Base-by-base conservation (phyloP, 2,329 filamentous ascomycete species). In the Thelonectria rubi region DNA sequence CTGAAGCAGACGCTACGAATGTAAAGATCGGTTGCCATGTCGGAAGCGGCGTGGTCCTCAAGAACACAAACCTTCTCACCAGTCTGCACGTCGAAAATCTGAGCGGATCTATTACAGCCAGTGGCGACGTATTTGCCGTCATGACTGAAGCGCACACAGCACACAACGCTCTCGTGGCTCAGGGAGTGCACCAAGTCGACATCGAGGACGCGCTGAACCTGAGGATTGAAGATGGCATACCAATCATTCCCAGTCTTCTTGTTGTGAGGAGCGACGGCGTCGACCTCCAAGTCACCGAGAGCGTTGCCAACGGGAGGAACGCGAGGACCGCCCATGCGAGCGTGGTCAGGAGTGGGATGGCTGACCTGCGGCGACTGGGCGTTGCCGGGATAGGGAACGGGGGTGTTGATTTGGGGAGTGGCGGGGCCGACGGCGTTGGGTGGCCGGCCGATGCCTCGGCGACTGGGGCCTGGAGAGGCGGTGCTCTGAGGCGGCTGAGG, bases 1-100 rank as follows among this genome's bases (percentile, higher is more conserved):
- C 94, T 98, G 84, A 99, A 99, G 84, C 95, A 99, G 56, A 99
- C 95, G 73, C 94, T 98, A 71, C 95, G 85, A 71, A 99, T 99
- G 78, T 98, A 99, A 32, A 99, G 83, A 78, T 99, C 95, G 26
- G 94, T 94, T 56, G 91, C 90, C 70, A 94, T 89, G 68, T 96
- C 93, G 10, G 72, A 69, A 47, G 93, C 92, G 47, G 85, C 90
- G 70, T 94, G 91, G 72, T 99, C 95, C 77, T 97, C 93, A 34
- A 98, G 83, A 61, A 95, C 90, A 68, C 92, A 95, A 55, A 98
- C 88, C 76, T 94, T 95, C 69, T 92, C 88, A 58, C 95, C 95
- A 15, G 88, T 91, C 71, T 88, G 85, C 43, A 98, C 94, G 68
- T 99, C 95, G 77, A 95, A 99, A 72, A 99, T 99, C 79, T 98